Conservation (phyloP, 441 rosid species). For the Daphne laureola region DNA sequence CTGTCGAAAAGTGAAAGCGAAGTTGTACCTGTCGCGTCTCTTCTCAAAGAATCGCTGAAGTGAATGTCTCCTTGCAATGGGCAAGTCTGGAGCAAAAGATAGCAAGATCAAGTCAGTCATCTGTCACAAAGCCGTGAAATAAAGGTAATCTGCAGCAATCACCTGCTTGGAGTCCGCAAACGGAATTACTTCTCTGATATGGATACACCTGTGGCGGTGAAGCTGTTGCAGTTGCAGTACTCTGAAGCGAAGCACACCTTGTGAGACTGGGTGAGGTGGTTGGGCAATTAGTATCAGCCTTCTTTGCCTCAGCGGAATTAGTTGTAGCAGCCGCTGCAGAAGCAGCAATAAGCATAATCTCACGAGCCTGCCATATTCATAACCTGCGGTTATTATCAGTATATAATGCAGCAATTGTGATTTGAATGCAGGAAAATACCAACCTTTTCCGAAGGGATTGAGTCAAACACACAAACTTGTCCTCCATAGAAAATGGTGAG, state of each 20-base stretch:
- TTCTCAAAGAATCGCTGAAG: constrained; percentile 89
- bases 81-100: constrained; percentile 50
- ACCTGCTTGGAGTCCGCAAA: constrained; percentile 85
- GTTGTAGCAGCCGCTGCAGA: constrained; percentile 39
- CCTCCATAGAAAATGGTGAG: constrained; percentile 85
- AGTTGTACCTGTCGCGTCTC: constrained; percentile 70
- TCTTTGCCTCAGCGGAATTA: constrained; percentile 48
- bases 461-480: constrained; percentile 62
- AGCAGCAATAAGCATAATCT: constrained; percentile 57
- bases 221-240: constrained; percentile 51
- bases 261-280: constrained; percentile 52
- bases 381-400: constrained; percentile 3
- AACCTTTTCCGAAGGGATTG: constrained; percentile 71
- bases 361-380: constrained; percentile 39
- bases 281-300: constrained; percentile 23
- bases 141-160: constrained; percentile 12
- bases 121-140: not conserved
- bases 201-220: constrained; percentile 46
- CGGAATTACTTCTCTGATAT: constrained; percentile 27
- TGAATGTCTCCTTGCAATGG: constrained; percentile 83
- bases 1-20: not conserved
- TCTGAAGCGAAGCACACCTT: constrained; percentile 79
- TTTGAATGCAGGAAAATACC: not conserved
- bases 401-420: constrained; percentile 1
- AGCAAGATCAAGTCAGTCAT: constrained; percentile 5